Evolutionary conservation across 1,284 basidiomycete species (phyloP), one percentile per base, ranked within the genome.

Genomic region (Moniliella sp.): DNA sequence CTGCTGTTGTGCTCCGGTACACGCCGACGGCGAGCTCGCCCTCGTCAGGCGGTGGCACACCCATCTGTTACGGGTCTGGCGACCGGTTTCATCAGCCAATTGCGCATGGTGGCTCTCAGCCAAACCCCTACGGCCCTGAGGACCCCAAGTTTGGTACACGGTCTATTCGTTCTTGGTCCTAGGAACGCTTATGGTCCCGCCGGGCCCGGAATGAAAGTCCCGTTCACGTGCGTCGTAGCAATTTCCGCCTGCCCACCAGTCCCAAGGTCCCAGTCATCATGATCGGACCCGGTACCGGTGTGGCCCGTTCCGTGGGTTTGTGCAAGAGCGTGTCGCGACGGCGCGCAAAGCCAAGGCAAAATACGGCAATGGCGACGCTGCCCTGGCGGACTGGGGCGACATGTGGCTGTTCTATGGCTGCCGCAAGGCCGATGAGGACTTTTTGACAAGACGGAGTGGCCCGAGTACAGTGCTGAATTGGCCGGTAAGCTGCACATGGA

Each of bases 281-380:
- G 88, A 74, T 97, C 58, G 88, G 88, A 33, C 88, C 88, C 37
- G 88, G 88, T 35, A 94, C 86, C 39, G 83, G 86, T 34, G 83
- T 97, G 33, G 88, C 88, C 88, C 88, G 11, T 97, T 97, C 80
- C 78, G 88, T 39, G 84, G 84, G 1, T 97, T 97, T 61, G 73
- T 97, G 4, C 91, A 97, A 65, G 88, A 97, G 62, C 80, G 88
- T 47, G 76, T 97, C 21, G 83, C 83, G 8, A 74, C 91, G 27
- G 88, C 86, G 10, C 76, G 81, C 42, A 81, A 82, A 50, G 80
- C 84, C 1, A 69, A 80, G 37, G 84, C 84, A 55, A 93, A 91
- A 71, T n/a, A n/a, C n/a, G n/a, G n/a, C n/a, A 45, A 81, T 51
- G 82, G 83, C 3, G 25, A 27, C 8, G 79, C 86, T 43, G 84